Evolutionary conservation across 805 yeast genomes (phyloP).

Genomic region (Lachancea meyersii): DNA sequence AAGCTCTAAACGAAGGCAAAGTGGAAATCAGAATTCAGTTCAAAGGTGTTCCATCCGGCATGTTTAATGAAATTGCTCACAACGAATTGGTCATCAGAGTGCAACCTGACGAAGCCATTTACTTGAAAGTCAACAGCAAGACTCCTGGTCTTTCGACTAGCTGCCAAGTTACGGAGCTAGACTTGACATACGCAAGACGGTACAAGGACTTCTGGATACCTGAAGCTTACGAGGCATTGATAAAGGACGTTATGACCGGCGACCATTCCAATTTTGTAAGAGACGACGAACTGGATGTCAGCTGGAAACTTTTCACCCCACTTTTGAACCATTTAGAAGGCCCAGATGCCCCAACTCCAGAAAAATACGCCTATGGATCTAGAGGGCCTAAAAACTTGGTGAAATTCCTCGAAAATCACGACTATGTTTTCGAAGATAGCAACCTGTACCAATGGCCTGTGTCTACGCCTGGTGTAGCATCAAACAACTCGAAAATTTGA

Average conservation of each 20-base stretch:
- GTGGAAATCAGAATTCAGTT: conserved; percentile 94
- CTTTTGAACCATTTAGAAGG: conserved; percentile 74
- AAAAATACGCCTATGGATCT: conserved; percentile 77
- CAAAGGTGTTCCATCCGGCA: conserved; percentile 77
- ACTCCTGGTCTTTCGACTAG: conserved; percentile 84
- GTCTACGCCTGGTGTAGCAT: conserved; percentile 40
- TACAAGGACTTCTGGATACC: conserved; percentile 91
- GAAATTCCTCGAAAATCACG: conserved; percentile 58
- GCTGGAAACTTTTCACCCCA: conserved; percentile 93
- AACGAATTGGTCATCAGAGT: conserved; percentile 91
- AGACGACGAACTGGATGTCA: conserved; percentile 91
- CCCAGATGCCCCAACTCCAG: conserved; percentile 58
- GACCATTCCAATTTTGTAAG: conserved; percentile 97
- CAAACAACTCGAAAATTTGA: conserved; percentile 6
- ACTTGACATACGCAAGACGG: conserved; percentile 75
- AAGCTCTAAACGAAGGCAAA: conserved; percentile 90
- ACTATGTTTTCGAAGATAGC: conserved; percentile 59
- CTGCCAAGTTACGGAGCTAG: conserved; percentile 83
- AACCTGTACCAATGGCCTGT: conserved; percentile 88
- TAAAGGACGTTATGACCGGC: conserved; percentile 82
- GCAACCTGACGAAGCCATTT: conserved; percentile 93
- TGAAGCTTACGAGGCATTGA: conserved; percentile 94
- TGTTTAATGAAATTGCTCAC: conserved; percentile 73
- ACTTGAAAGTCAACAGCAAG: conserved; percentile 88
- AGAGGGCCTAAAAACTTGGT: conserved; percentile 74